Percentiles rank a stretch among this genome's conserved stretches.
Conservation (phyloP, 108 stramenopile species). For the Cyclotella sp. region DNA sequence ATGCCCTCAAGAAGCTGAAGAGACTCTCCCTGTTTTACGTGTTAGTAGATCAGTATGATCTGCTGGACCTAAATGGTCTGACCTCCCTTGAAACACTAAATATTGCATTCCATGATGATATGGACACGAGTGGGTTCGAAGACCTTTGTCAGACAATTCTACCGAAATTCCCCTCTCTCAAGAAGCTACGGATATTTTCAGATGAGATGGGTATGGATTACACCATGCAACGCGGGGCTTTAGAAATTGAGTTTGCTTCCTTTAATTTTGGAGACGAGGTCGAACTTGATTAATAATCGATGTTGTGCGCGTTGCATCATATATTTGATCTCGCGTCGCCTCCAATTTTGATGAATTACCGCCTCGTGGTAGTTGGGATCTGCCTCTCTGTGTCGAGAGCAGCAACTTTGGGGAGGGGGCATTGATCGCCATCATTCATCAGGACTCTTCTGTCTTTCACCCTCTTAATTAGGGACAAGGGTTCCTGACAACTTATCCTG, state of each 20-base stretch:
- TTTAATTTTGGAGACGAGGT: slow-evolving; percentile 47
- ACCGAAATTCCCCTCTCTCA: slow-evolving; percentile 22
- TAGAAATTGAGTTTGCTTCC: slow-evolving; percentile 35
- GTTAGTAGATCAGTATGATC: slow-evolving; percentile 25
- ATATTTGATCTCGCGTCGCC: no score
- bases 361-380: no score
- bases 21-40: slow-evolving; percentile 46
- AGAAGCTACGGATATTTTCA: slow-evolving; percentile 35
- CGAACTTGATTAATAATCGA: slow-evolving; percentile 22
- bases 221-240: slow-evolving; percentile 9
- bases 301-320: no score
- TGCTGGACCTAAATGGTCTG: slow-evolving; percentile 32
- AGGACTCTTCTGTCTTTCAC: not conserved
- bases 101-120: slow-evolving; percentile 35
- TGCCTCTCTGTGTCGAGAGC: no score
- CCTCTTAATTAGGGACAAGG: not conserved
- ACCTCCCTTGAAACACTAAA: slow-evolving; percentile 39
- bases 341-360: no score
- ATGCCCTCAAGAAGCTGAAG: slow-evolving; percentile 28
- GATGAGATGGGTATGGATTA: slow-evolving; percentile 37
- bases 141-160: slow-evolving; percentile 29
- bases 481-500: not conserved
- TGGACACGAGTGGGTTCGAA: slow-evolving; percentile 24
- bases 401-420: no score
- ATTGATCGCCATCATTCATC: no score